Conservation (phyloP, 208 protist genomes). For the Angomonas desouzai region DNA sequence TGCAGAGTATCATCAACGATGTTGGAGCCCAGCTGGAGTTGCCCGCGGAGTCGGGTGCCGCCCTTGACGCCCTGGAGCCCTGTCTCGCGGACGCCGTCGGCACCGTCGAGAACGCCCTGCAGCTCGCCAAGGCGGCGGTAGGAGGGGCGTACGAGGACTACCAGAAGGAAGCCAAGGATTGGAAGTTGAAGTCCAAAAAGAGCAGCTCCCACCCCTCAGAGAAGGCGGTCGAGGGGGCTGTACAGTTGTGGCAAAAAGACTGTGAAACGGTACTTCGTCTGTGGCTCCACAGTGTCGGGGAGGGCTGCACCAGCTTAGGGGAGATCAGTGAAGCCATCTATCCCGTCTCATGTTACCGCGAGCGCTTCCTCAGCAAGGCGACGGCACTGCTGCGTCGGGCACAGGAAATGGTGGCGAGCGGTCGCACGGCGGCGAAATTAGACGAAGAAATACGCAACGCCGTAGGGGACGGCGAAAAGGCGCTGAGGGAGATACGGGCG, state of each 20-base stretch:
- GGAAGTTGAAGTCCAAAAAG: slow-evolving; percentile 16
- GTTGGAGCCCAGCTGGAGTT: slow-evolving; percentile 10
- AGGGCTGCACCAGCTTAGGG: not conserved
- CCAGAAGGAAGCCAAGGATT: slow-evolving; percentile 9
- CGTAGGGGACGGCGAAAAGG: not conserved
- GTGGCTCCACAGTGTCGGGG: slow-evolving; percentile 4
- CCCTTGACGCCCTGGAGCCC: slow-evolving; percentile 20
- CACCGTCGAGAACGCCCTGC: slow-evolving; percentile 17
- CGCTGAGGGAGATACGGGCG: not conserved
- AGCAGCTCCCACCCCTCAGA: slow-evolving; percentile 14
- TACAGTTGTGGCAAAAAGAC: slow-evolving; percentile 4
- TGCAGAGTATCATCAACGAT: slow-evolving; percentile 10
- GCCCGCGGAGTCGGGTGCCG: slow-evolving; percentile 14
- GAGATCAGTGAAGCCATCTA: not conserved
- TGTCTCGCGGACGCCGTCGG: slow-evolving; percentile 18
- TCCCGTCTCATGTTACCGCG: not conserved
- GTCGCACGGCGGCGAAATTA: slow-evolving; percentile 10
- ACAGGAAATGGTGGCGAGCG: slow-evolving; percentile 10
- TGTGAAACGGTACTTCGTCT: not conserved
- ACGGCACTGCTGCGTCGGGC: not conserved
- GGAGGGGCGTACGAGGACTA: slow-evolving; percentile 11
- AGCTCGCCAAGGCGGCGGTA: slow-evolving; percentile 19
- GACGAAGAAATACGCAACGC: slow-evolving; percentile 11
- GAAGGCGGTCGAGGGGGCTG: slow-evolving; percentile 16
- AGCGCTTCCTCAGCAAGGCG: not conserved